phyloP scores from a whole-genome alignment of 2,329 filamentous ascomycete genomes.

The Colletotrichum sp. region DNA sequence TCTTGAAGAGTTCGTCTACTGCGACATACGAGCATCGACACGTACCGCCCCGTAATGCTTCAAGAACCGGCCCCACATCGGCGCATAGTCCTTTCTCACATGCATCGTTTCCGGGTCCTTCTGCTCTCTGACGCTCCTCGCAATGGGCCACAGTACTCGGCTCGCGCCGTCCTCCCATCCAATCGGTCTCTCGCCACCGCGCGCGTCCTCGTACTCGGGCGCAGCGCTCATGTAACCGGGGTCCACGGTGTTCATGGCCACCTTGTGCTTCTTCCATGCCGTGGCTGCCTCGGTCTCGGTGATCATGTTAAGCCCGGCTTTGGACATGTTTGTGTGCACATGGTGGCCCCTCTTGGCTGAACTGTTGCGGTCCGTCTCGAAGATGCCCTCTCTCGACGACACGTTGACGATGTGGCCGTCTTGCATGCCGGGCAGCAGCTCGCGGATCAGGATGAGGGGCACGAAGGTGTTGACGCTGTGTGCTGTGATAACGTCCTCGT shows the following conservation, averaged over 20 bases:
- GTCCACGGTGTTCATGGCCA: slow-evolving; percentile 43
- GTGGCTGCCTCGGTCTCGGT: slow-evolving; percentile 38
- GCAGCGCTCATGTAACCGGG: slow-evolving; percentile 43
- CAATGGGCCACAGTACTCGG: slow-evolving; percentile 38
- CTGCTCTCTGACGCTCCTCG: background rate
- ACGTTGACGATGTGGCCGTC: slow-evolving; percentile 35
- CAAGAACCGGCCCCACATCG: background rate
- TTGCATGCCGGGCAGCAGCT: slow-evolving; percentile 36
- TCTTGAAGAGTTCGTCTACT: too few relatives aligned
- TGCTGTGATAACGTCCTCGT: slow-evolving; percentile 41
- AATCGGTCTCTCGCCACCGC: slow-evolving; percentile 34
- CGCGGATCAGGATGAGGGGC: slow-evolving; percentile 40
- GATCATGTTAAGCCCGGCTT: slow-evolving; percentile 45
- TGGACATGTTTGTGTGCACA: slow-evolving; percentile 45
- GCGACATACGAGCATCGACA: background rate
- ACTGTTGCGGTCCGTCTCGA: slow-evolving; percentile 26
- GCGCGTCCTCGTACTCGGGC: slow-evolving; percentile 29
- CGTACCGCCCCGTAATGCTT: background rate
- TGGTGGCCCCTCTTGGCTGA: slow-evolving; percentile 34
- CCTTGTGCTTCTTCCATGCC: slow-evolving; percentile 31
- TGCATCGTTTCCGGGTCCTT: too few relatives aligned
- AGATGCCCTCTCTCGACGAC: slow-evolving; percentile 40
- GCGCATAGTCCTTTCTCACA: too few relatives aligned
- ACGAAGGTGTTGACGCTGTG: slow-evolving; percentile 42
- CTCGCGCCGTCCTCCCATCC: slow-evolving; percentile 42